phyloP scores from a whole-genome alignment of 2,329 filamentous ascomycete species.

The Xylaria sp. region DNA sequence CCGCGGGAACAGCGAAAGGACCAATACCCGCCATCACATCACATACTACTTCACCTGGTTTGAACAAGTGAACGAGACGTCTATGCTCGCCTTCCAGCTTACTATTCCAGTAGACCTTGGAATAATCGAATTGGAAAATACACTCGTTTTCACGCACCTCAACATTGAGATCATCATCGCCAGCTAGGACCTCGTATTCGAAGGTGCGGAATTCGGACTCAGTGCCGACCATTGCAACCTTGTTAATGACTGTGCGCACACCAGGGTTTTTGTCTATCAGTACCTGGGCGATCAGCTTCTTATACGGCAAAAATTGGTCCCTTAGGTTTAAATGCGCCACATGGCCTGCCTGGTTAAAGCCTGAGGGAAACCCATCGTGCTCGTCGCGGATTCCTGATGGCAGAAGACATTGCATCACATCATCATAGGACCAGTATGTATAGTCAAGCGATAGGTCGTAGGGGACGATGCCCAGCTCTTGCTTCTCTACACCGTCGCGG shows the following conservation, averaged over 20 bases:
- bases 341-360: slow-evolving; percentile 89
- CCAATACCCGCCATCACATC: slow-evolving; percentile 98
- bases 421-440: slow-evolving; percentile 52
- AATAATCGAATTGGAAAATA: slow-evolving; percentile 90
- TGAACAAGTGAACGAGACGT: slow-evolving; percentile 76
- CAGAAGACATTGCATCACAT: slow-evolving; percentile 82
- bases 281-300: slow-evolving; percentile 78
- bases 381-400: slow-evolving; percentile 81
- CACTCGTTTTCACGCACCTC: slow-evolving; percentile 82
- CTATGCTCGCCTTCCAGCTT: slow-evolving; percentile 89
- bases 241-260: slow-evolving; percentile 93
- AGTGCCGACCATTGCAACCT: slow-evolving; percentile 84
- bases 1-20: slow-evolving; percentile 90
- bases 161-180: slow-evolving; percentile 80
- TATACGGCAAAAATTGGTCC: slow-evolving; percentile 82
- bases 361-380: slow-evolving; percentile 72
- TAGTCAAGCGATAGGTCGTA: slow-evolving; percentile 81
- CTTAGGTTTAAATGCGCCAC: slow-evolving; percentile 93
- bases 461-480: slow-evolving; percentile 73
- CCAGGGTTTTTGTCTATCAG: slow-evolving; percentile 86
- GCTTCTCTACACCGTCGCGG: slow-evolving; percentile 68
- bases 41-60: slow-evolving; percentile 85
- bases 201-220: slow-evolving; percentile 91
- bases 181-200: slow-evolving; percentile 85
- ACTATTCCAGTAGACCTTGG: slow-evolving; percentile 98